Base-by-base conservation (phyloP, 1,139 yeast species). In the Geotrichum macrosporum region DNA sequence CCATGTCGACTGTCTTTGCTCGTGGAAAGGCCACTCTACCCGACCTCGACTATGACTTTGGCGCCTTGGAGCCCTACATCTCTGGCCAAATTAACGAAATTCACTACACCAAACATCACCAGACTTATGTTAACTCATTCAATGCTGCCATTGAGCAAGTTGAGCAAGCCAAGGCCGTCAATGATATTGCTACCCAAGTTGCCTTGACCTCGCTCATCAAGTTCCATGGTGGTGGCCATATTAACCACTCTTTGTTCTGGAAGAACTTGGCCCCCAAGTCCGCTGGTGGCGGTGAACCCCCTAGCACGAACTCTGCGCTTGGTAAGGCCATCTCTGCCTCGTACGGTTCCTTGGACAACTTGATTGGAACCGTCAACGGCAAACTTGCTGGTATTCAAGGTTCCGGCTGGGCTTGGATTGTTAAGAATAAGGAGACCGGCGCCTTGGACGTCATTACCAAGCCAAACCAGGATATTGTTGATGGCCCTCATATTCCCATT, bases 331-430 rank as follows among this genome's bases (percentile, higher is more conserved):
- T 89, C 56, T 62, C 66, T 41, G 70, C 70, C 43, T 82, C 85
- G 67, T 88, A 74, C 64, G 96, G 96, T 31, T 76, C 84, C 12
- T 71, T 86, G 54, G 96, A 88, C 58, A 77, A 77, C 55, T 74
- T 89, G 69, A 80, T 81, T 57, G 62, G 70, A 41, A 63, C 77
- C 54, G 80, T 94, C 60, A 89, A 88, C 67, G 69, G 79, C 50
- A 83, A 84, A 67, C 76, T 89, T 62, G 95, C 96, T 30, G 94
- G 95, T 48, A 77, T 89, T 61, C 97, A 89, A 71, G 97, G 97
- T 60, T 86, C 96, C 18, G 97, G 97, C 35, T 89, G 97, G 97
- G 95, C 95, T 30, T 89, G 94, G 75, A 74, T 89, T 57, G 96
- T 84, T 59, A 86, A 85, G 78, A 85, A 88, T 75, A 75, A 79